Percentiles rank a stretch among this genome's conserved stretches.
These are phyloP conservation scores for Mycena floridula DNA, from an alignment of 768 basidiomycete species.

Conservation along the genomic window DNA sequence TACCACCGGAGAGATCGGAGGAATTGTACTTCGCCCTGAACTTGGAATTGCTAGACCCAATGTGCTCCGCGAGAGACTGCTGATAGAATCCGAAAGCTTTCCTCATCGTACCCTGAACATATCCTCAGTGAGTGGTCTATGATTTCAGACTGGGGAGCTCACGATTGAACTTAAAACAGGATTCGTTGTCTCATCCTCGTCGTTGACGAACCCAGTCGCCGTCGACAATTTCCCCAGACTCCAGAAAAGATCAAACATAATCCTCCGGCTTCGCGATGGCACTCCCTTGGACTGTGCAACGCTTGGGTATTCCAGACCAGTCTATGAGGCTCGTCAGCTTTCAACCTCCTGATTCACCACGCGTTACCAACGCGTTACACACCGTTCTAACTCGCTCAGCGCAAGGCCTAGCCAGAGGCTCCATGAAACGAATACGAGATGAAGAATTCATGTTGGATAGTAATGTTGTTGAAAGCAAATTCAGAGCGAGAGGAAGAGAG, in stretches of 20 bases:
- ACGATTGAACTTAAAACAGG: no score
- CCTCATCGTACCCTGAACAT: no score
- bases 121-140: no score
- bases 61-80: neutral
- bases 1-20: no score
- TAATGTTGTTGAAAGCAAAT: no score
- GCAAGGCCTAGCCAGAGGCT: constrained; percentile 3
- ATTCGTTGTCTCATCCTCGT: no score
- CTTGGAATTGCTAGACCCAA: neutral
- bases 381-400: constrained; percentile 6
- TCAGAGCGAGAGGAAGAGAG: no score
- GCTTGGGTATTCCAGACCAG: constrained; percentile 28
- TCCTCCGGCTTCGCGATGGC: constrained; percentile 21
- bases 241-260: constrained; percentile 11
- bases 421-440: constrained; percentile 4
- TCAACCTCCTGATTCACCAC: no score
- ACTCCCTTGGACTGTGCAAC: constrained; percentile 33
- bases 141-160: no score
- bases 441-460: constrained; percentile 1
- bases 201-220: neutral
- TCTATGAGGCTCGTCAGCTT: constrained; percentile 7
- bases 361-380: no score
- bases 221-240: neutral
- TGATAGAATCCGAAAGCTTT: neutral
- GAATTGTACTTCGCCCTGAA: no score